phyloP scores from a whole-genome alignment of 2,329 filamentous ascomycete genomes.

The Ploettnerulaceae sp. region DNA sequence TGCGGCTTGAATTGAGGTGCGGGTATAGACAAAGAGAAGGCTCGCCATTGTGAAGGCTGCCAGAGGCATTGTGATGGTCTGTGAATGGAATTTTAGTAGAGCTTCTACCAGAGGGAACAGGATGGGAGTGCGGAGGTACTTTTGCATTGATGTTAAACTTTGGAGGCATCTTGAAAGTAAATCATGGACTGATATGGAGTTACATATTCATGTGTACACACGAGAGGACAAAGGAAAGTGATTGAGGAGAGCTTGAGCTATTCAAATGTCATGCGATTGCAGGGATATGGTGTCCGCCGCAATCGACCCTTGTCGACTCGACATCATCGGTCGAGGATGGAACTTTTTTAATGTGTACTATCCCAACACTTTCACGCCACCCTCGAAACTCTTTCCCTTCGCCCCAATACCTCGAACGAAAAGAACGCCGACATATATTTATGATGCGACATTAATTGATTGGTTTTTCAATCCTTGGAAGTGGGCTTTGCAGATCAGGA shows the following conservation, averaged over 20 bases:
- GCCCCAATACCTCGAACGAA: neutral
- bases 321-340: constrained; percentile 11
- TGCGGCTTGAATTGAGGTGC: constrained; percentile 61
- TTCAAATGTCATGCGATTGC: constrained; percentile 8
- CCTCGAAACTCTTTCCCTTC: neutral
- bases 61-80: constrained; percentile 43
- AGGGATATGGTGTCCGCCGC: constrained; percentile 9
- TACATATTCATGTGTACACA: no score
- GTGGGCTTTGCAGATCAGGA: neutral
- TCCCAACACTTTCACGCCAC: neutral
- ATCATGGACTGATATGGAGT: no score
- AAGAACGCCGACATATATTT: neutral
- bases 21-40: constrained; percentile 52
- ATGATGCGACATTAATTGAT: neutral
- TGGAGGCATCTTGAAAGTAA: constrained; percentile 24
- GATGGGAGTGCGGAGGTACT: constrained; percentile 4
- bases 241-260: no score
- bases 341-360: neutral
- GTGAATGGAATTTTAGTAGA: neutral
- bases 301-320: neutral
- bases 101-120: neutral
- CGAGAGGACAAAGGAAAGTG: no score
- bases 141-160: constrained; percentile 30
- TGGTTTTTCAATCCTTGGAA: neutral
- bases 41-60: constrained; percentile 52